A percentile compares a stretch with the other conserved stretches of the same genome.
Conservation (phyloP, 306 rosid genomes). For the Begonia loranthoides region DNA sequence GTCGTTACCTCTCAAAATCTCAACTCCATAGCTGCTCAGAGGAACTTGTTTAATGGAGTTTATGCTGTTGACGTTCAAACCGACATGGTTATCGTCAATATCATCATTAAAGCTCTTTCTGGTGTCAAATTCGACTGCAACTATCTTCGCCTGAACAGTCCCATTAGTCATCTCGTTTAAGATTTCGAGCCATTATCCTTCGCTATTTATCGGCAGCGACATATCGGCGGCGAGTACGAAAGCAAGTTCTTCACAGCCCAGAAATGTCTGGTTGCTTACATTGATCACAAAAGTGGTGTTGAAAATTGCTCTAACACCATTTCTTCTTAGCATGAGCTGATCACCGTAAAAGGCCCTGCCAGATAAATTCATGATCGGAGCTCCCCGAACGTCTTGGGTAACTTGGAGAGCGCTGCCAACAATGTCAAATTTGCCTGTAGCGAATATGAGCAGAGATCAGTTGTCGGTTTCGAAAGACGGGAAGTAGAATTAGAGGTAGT, state of each 20-base stretch:
- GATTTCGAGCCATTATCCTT: slow-evolving; percentile 29
- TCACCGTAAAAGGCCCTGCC: slow-evolving; percentile 12
- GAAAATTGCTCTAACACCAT: slow-evolving; percentile 13
- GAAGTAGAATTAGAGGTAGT: slow-evolving; percentile 17
- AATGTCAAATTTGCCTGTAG: slow-evolving; percentile 1
- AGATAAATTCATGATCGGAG: slow-evolving; percentile 8
- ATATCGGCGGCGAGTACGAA: slow-evolving; percentile 13
- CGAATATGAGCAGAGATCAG: neutral
- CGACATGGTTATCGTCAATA: slow-evolving; percentile 47
- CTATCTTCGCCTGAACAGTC: slow-evolving; percentile 19
- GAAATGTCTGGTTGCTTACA: slow-evolving; percentile 3
- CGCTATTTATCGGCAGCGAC: slow-evolving; percentile 11
- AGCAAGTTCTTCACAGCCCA: slow-evolving; percentile 31
- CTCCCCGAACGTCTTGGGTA: slow-evolving; percentile 7
- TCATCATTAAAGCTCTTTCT: slow-evolving; percentile 32
- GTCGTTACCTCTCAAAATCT: slow-evolving; percentile 1
- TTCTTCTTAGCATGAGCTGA: slow-evolving; percentile 11
- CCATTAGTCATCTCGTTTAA: slow-evolving; percentile 40
- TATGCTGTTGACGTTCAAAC: slow-evolving; percentile 45
- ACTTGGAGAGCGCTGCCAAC: slow-evolving; percentile 9
- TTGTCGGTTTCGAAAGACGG: slow-evolving; percentile 1
- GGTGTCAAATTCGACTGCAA: slow-evolving; percentile 73
- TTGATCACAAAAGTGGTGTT: slow-evolving; percentile 20
- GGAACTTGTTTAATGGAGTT: slow-evolving; percentile 23
- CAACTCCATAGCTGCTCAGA: slow-evolving; percentile 17